Evolutionary conservation across 2,329 filamentous ascomycete genomes (phyloP).

Genomic region (Samsoniella hepiali): DNA sequence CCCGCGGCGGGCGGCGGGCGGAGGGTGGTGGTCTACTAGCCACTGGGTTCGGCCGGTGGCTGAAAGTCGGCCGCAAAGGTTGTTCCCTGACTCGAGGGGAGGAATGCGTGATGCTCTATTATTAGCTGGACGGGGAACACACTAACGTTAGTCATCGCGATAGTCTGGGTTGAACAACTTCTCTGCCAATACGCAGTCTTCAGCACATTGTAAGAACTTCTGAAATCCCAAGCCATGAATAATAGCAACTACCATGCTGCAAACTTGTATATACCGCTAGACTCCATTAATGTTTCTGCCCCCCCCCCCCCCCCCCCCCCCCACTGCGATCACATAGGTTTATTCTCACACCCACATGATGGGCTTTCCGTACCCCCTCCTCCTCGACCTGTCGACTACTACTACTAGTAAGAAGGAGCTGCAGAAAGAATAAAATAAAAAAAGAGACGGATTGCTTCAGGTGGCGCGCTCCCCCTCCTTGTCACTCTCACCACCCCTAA

Average conservation of each 20-base stretch:
- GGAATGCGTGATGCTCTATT: constrained; percentile 7
- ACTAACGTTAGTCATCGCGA: background rate
- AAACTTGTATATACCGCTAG: background rate
- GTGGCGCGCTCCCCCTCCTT: background rate
- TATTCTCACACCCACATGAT: background rate
- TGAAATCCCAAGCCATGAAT: background rate
- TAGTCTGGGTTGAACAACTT: background rate
- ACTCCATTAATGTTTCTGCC: background rate
- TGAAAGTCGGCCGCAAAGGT: background rate
- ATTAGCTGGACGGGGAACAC: background rate
- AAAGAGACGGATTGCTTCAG: background rate
- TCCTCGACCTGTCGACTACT: background rate
- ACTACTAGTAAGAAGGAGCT: background rate
- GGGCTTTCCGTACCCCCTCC: background rate
- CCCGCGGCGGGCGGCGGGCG: too few species aligned
- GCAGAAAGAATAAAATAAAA: background rate
- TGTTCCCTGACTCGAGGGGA: background rate
- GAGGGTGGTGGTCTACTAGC: too few species aligned
- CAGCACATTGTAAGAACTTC: background rate
- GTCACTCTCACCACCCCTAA: background rate
- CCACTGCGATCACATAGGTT: background rate
- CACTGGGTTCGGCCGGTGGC: background rate
- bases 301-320: background rate
- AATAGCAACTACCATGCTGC: background rate
- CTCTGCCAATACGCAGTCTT: background rate